Conservation (phyloP, 1,139 yeast species). For the Suhomyces kunorum region DNA sequence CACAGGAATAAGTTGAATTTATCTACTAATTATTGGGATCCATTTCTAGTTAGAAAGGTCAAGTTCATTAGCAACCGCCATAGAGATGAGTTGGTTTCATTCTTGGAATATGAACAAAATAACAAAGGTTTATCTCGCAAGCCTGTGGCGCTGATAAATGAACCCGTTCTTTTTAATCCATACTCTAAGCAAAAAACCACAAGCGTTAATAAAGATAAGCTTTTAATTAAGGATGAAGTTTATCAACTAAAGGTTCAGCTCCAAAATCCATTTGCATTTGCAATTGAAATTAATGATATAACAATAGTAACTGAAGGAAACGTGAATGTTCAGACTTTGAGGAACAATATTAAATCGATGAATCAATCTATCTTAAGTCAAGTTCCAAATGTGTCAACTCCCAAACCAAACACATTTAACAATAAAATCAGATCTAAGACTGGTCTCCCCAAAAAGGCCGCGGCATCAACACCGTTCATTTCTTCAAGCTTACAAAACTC, state of each 20-base stretch:
- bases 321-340: slow-evolving; percentile 32
- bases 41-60: slow-evolving; percentile 59
- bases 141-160: slow-evolving; percentile 5
- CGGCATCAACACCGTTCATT: slow-evolving; percentile 2
- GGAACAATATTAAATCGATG: slow-evolving; percentile 14
- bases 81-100: slow-evolving; percentile 35
- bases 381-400: neutral
- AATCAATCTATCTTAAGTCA: slow-evolving; percentile 4
- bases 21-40: slow-evolving; percentile 64
- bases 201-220: slow-evolving; percentile 29
- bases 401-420: slow-evolving; percentile 1
- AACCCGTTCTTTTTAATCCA: slow-evolving; percentile 36
- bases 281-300: slow-evolving; percentile 60
- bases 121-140: slow-evolving; percentile 15
- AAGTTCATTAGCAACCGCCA: slow-evolving; percentile 29
- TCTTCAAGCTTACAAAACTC: slow-evolving; percentile 5
- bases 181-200: slow-evolving; percentile 22
- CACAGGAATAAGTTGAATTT: slow-evolving; percentile 21
- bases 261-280: slow-evolving; percentile 83
- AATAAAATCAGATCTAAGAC: slow-evolving; percentile 2
- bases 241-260: slow-evolving; percentile 55
- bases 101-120: slow-evolving; percentile 29
- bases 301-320: slow-evolving; percentile 39
- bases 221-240: slow-evolving; percentile 57
- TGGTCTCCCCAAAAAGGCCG: neutral